Percentiles rank a stretch among this genome's conserved stretches.
phyloP scores from a whole-genome alignment of 2,329 filamentous ascomycete species.

The Xylaria sp. region DNA sequence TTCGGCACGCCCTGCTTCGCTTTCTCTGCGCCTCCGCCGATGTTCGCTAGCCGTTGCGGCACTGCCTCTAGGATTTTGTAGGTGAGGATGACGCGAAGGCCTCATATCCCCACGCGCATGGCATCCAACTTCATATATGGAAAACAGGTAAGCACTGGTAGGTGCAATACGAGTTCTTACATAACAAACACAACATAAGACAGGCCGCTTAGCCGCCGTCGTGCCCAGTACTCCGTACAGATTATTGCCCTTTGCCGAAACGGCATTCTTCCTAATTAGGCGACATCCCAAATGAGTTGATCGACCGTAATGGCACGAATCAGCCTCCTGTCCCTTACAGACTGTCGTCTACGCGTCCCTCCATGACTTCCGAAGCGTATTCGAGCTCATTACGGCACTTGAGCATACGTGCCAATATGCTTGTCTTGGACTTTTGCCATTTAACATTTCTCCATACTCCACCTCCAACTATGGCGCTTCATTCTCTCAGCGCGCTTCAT shows the following conservation, averaged over 20 bases:
- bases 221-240: neutral
- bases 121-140: neutral
- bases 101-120: neutral
- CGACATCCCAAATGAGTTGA: conserved; percentile 32
- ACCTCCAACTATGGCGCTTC: conserved; percentile 20
- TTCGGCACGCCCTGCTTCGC: neutral
- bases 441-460: conserved; percentile 7
- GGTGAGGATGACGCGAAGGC: neutral
- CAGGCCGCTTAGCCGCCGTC: neutral
- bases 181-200: neutral
- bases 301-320: conserved; percentile 26
- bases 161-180: neutral
- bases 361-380: conserved; percentile 9
- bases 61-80: neutral
- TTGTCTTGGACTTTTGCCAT: conserved; percentile 23
- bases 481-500: conserved; percentile 20
- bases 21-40: neutral
- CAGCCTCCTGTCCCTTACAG: conserved; percentile 24
- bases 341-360: conserved; percentile 12
- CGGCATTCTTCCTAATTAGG: conserved; percentile 30
- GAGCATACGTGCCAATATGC: conserved; percentile 20
- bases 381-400: conserved; percentile 24
- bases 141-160: neutral
- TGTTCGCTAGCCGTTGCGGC: neutral
- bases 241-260: conserved; percentile 22